phyloP scores from a whole-genome alignment of 1,284 basidiomycete genomes.

The Mycosarcoma mackinlayi region DNA sequence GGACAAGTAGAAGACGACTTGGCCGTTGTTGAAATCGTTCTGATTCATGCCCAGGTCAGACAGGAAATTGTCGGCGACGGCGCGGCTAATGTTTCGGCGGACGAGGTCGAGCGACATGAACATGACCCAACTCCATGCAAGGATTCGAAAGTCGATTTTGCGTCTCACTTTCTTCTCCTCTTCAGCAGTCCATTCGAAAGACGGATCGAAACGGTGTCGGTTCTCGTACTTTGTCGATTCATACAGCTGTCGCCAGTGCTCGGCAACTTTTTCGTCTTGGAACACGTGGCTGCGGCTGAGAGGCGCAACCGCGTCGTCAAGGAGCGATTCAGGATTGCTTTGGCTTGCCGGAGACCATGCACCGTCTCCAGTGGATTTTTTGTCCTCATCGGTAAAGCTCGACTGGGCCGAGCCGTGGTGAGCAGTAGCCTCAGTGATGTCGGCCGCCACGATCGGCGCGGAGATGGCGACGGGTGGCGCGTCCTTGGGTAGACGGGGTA shows the following conservation, averaged over 20 bases:
- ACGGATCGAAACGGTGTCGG: conserved; percentile 42
- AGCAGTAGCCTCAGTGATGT: conserved; percentile 7
- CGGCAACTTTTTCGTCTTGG: conserved; percentile 34
- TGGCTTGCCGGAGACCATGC: conserved; percentile 11
- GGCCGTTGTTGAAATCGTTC: conserved; percentile 60
- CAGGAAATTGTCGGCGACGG: conserved; percentile 51
- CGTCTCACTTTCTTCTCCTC: conserved; percentile 22
- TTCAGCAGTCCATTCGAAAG: conserved; percentile 26
- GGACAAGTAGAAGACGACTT: conserved; percentile 33
- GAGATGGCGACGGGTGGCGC: conserved; percentile 24
- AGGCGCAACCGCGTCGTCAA: conserved; percentile 9
- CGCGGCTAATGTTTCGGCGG: conserved; percentile 48
- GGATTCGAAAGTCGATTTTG: conserved; percentile 25
- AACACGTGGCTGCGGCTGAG: conserved; percentile 41
- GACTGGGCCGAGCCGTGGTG: conserved; percentile 25
- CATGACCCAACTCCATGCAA: conserved; percentile 37
- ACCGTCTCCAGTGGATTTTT: conserved; percentile 4
- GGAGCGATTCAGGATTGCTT: conserved; percentile 17
- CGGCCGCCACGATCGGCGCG: conserved; percentile 11
- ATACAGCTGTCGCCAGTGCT: conserved; percentile 43
- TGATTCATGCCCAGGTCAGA: conserved; percentile 48
- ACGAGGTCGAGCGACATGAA: conserved; percentile 51
- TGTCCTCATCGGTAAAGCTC: conserved; percentile 18
- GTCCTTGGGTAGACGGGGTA: conserved; percentile 22
- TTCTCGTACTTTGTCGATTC: conserved; percentile 37